Evolutionary conservation across 352 stramenopile species (phyloP).

Genomic region (Peronospora belbahrii): DNA sequence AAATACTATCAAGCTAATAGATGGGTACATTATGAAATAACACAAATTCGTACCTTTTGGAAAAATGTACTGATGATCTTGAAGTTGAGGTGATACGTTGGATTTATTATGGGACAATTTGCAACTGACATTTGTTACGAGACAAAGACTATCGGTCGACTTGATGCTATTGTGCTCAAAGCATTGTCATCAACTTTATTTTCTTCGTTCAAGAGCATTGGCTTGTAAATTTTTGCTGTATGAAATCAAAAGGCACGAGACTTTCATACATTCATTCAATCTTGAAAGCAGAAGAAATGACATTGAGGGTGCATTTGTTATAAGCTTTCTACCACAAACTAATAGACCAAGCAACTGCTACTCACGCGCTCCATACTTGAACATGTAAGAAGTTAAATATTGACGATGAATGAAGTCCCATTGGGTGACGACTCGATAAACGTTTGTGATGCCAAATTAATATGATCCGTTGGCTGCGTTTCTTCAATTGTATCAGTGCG

Average conservation of each 20-base stretch:
- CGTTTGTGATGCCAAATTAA: conserved; percentile 18
- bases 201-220: too few species aligned
- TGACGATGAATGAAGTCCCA: conserved; percentile 44
- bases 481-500: conserved; percentile 37
- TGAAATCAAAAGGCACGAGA: too few species aligned
- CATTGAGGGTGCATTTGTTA: too few species aligned
- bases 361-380: conserved; percentile 21
- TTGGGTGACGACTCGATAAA: conserved; percentile 47
- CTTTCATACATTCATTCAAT: too few species aligned
- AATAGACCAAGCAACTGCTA: conserved; percentile 10
- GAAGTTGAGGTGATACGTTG: not conserved
- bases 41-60: not conserved
- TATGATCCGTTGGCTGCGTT: conserved; percentile 25
- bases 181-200: too few species aligned
- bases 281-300: too few species aligned
- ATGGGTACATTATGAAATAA: not conserved
- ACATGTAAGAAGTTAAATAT: conserved; percentile 39
- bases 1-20: too few species aligned
- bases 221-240: too few species aligned
- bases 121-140: too few species aligned
- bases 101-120: conserved; percentile 14
- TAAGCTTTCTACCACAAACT: conserved; percentile 14
- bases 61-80: not conserved
- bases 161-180: too few species aligned
- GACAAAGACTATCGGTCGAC: too few species aligned